phyloP scores from a whole-genome alignment of 108 stramenopile genomes.

The Skeletonema menzelii region DNA sequence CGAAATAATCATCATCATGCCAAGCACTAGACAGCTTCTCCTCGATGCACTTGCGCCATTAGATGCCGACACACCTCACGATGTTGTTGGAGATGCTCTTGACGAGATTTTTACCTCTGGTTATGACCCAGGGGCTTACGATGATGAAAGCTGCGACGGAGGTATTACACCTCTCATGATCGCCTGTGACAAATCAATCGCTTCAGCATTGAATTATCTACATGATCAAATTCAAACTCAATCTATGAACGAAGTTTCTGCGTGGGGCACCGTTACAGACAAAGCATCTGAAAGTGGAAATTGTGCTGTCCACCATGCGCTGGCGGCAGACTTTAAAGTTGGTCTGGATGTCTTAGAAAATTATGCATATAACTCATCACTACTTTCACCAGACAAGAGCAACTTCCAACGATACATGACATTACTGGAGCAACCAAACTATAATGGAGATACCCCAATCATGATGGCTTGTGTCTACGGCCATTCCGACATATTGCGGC shows the following conservation, averaged over 20 bases:
- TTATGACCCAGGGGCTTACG: background rate
- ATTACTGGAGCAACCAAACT: conserved; percentile 42
- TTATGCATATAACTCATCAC: conserved; percentile 1
- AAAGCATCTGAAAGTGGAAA: conserved; percentile 45
- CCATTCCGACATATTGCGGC: conserved; percentile 1
- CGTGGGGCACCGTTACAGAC: conserved; percentile 41
- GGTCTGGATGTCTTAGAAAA: conserved; percentile 47
- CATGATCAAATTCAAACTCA: conserved; percentile 14
- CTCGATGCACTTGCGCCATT: conserved; percentile 23
- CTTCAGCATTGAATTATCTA: conserved; percentile 26
- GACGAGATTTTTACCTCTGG: background rate
- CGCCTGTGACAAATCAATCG: conserved; percentile 61
- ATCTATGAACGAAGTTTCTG: background rate
- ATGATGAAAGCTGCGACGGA: conserved; percentile 12
- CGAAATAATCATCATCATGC: background rate
- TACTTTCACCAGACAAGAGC: background rate
- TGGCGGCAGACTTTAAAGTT: conserved; percentile 42
- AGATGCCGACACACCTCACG: background rate
- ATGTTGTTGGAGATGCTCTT: background rate
- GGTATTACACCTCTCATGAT: conserved; percentile 63
- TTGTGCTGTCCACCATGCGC: conserved; percentile 64
- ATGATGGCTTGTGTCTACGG: conserved; percentile 63
- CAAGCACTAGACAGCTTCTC: conserved; percentile 8
- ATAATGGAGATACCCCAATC: conserved; percentile 64
- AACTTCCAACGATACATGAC: conserved; percentile 9